phyloP scores from a whole-genome alignment of 768 basidiomycete species.

The Daedaleopsis nitida region DNA sequence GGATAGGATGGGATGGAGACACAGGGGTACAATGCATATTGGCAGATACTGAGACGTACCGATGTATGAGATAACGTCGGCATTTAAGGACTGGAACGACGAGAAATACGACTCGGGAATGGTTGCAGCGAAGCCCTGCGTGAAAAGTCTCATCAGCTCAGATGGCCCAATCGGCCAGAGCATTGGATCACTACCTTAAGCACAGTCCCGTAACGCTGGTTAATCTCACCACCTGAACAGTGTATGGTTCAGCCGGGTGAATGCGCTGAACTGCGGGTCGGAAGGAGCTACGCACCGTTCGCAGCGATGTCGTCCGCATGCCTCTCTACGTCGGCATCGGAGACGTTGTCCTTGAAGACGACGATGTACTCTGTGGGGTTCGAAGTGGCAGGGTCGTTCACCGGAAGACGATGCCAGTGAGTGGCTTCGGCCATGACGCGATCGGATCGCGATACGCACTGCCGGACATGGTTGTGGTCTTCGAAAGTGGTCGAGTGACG shows the following conservation, averaged over 20 bases:
- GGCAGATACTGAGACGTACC: slow-evolving; percentile 36
- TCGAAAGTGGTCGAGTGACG: neutral
- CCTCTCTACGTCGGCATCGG: slow-evolving; percentile 42
- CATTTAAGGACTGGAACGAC: slow-evolving; percentile 36
- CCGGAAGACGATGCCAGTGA: neutral
- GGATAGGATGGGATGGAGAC: neutral
- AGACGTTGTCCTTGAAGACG: slow-evolving; percentile 51
- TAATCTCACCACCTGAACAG: slow-evolving; percentile 45
- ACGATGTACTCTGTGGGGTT: slow-evolving; percentile 52
- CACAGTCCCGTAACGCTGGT: slow-evolving; percentile 38
- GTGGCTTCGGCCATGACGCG: neutral
- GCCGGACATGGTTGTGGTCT: slow-evolving; percentile 21
- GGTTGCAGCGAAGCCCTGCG: slow-evolving; percentile 47
- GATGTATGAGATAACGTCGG: slow-evolving; percentile 46
- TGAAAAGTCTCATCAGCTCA: neutral
- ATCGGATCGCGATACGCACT: slow-evolving; percentile 16
- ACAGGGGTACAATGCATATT: neutral
- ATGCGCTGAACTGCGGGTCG: neutral
- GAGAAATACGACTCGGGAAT: slow-evolving; percentile 36
- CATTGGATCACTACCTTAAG: slow-evolving; percentile 46
- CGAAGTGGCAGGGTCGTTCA: neutral
- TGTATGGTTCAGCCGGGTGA: neutral
- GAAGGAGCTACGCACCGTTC: slow-evolving; percentile 35
- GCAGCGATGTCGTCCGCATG: slow-evolving; percentile 40
- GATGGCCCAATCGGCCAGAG: slow-evolving; percentile 22